A percentile compares a stretch with the other conserved stretches of the same genome.
phyloP scores from a whole-genome alignment of 2,329 filamentous ascomycete species.

The Pestalotiopsis sp. region DNA sequence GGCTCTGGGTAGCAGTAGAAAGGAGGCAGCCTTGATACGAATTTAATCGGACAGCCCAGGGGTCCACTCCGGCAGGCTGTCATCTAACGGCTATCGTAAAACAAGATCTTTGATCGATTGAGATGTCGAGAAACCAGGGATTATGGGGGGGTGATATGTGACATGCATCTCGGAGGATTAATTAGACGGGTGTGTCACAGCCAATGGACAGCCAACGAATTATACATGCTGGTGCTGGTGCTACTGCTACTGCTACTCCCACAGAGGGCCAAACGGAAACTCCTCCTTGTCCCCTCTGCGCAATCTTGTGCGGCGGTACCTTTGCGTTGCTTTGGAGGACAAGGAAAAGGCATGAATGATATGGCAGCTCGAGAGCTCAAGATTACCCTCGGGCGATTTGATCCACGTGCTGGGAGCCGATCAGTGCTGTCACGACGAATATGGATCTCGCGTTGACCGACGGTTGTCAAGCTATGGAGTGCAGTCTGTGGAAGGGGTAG shows the following conservation, averaged over 20 bases:
- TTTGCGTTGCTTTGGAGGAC: background rate
- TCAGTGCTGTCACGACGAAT: background rate
- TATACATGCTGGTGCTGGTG: background rate
- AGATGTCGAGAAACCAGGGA: constrained; percentile 3
- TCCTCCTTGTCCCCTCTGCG: background rate
- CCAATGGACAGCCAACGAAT: background rate
- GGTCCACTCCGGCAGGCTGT: constrained; percentile 8
- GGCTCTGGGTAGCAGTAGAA: too few species aligned
- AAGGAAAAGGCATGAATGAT: background rate
- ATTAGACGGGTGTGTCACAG: constrained; percentile 3
- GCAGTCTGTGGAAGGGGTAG: background rate
- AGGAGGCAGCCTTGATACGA: background rate
- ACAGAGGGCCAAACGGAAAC: background rate
- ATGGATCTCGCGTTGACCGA: background rate
- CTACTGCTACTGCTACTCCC: background rate
- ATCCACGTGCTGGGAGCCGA: background rate
- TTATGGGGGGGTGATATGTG: constrained; percentile 4
- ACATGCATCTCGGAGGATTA: constrained; percentile 2
- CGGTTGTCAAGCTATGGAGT: background rate
- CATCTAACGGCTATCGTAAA: constrained; percentile 15
- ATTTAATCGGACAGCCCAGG: background rate
- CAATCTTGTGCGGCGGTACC: background rate
- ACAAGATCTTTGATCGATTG: constrained; percentile 13
- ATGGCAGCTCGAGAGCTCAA: background rate
- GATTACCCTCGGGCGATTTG: background rate